Conservation (phyloP, 2,329 filamentous ascomycete genomes). For the Sporothrix luriei region DNA sequence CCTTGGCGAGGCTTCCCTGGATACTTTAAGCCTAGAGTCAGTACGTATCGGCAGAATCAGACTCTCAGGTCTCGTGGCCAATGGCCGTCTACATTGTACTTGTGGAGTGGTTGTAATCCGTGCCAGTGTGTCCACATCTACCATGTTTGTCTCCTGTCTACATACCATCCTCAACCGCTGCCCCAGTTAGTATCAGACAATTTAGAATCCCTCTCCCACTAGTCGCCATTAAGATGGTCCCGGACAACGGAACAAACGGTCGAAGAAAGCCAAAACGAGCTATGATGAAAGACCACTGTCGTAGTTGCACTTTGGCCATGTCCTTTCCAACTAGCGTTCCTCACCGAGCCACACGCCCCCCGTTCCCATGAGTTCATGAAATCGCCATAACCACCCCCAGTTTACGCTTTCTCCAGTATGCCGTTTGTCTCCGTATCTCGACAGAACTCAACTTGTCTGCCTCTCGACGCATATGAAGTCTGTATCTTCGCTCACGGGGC, state of each 20-base stretch:
- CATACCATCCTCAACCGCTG: not conserved
- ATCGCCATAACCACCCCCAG: not conserved
- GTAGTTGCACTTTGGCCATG: conserved; percentile 1
- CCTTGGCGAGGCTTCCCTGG: conserved; percentile 9
- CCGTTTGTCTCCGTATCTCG: not conserved
- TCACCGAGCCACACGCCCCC: conserved; percentile 1
- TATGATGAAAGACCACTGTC: not conserved
- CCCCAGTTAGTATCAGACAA: not conserved
- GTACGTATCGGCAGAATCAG: not conserved
- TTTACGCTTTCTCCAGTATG: not conserved
- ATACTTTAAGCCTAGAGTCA: not conserved
- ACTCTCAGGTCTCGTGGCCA: conserved; percentile 9
- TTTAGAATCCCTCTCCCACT: not conserved
- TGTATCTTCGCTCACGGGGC: conserved; percentile 6
- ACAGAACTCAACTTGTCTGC: not conserved
- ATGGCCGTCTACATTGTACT: not conserved
- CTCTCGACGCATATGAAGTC: conserved; percentile 13
- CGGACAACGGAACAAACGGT: not conserved
- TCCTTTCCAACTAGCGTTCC: conserved; percentile 17
- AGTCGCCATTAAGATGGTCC: conserved; percentile 9
- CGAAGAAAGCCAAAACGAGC: not conserved
- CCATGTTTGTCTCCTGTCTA: too few relatives aligned
- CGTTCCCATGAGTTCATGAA: conserved; percentile 17
- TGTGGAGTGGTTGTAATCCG: too few relatives aligned
- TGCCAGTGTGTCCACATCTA: not conserved